Evolutionary conservation across 805 yeast genomes (phyloP).

Genomic region (Debaryomyces castellii): DNA sequence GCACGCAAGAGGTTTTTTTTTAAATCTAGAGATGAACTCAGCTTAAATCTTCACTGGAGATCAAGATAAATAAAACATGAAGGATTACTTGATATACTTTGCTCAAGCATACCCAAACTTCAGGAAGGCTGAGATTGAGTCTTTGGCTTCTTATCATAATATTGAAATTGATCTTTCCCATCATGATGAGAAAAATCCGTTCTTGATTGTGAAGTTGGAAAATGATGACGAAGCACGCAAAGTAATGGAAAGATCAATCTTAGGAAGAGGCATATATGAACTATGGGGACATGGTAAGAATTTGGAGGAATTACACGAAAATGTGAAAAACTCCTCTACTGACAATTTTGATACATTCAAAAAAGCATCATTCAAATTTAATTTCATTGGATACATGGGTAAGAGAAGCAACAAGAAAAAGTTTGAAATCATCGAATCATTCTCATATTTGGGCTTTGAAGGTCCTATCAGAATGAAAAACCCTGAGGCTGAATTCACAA

Average conservation of each 20-base stretch:
- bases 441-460: slow-evolving; percentile 64
- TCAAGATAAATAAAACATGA: slow-evolving; percentile 28
- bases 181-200: slow-evolving; percentile 65
- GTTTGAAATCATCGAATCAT: slow-evolving; percentile 66
- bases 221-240: slow-evolving; percentile 65
- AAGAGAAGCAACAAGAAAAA: slow-evolving; percentile 50
- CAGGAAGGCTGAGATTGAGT: slow-evolving; percentile 78
- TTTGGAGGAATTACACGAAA: slow-evolving; percentile 57
- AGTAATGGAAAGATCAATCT: slow-evolving; percentile 64
- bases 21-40: background rate
- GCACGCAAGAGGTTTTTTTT: background rate
- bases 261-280: slow-evolving; percentile 77
- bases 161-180: slow-evolving; percentile 58
- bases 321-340: slow-evolving; percentile 34
- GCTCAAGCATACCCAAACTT: slow-evolving; percentile 84
- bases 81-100: slow-evolving; percentile 71
- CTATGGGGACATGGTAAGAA: slow-evolving; percentile 73
- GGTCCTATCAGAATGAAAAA: slow-evolving; percentile 79
- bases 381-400: slow-evolving; percentile 75
- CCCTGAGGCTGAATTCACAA: slow-evolving; percentile 68
- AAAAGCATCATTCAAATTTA: slow-evolving; percentile 70
- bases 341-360: slow-evolving; percentile 39
- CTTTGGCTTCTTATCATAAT: slow-evolving; percentile 67
- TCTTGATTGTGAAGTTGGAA: slow-evolving; percentile 63
- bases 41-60: too few species aligned